phyloP scores from a whole-genome alignment of 1,284 basidiomycete species.

The Ganoderma meredithae region DNA sequence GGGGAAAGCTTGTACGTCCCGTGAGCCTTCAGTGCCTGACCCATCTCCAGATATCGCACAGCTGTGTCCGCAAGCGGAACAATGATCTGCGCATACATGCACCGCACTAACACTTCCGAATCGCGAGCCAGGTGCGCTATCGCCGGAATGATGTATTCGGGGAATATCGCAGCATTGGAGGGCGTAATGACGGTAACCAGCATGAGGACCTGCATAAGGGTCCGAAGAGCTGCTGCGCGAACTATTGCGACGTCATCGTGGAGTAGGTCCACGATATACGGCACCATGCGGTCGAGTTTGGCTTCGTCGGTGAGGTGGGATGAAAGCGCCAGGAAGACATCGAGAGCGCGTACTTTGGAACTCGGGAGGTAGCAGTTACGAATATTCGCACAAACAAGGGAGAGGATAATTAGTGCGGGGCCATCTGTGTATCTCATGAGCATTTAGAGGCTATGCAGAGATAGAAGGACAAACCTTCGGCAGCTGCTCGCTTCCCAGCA shows the following conservation, averaged over 20 bases:
- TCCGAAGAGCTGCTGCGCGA: conserved; percentile 80
- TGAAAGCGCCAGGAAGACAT: conserved; percentile 87
- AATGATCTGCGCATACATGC: conserved; percentile 89
- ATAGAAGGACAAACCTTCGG: conserved; percentile 59
- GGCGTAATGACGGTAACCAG: conserved; percentile 89
- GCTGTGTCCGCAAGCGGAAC: conserved; percentile 87
- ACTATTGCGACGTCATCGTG: conserved; percentile 88
- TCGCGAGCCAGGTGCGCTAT: conserved; percentile 85
- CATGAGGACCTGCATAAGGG: conserved; percentile 86
- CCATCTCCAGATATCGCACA: conserved; percentile 89
- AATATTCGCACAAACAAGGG: conserved; percentile 89
- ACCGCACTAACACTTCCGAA: conserved; percentile 87
- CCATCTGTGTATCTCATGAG: conserved; percentile 61
- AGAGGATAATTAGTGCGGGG: conserved; percentile 81
- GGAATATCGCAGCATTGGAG: conserved; percentile 88
- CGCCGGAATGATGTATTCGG: conserved; percentile 96
- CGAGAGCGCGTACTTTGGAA: conserved; percentile 86
- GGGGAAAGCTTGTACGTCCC: conserved; percentile 73
- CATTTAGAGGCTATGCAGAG: background rate
- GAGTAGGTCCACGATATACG: conserved; percentile 89
- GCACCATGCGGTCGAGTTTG: conserved; percentile 93
- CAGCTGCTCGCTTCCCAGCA: conserved; percentile 58
- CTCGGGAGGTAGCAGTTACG: conserved; percentile 90
- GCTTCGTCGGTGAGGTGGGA: conserved; percentile 93
- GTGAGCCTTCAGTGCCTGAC: conserved; percentile 87